phyloP scores from a whole-genome alignment of 768 basidiomycete species.

The Lactarius sanguifluus region DNA sequence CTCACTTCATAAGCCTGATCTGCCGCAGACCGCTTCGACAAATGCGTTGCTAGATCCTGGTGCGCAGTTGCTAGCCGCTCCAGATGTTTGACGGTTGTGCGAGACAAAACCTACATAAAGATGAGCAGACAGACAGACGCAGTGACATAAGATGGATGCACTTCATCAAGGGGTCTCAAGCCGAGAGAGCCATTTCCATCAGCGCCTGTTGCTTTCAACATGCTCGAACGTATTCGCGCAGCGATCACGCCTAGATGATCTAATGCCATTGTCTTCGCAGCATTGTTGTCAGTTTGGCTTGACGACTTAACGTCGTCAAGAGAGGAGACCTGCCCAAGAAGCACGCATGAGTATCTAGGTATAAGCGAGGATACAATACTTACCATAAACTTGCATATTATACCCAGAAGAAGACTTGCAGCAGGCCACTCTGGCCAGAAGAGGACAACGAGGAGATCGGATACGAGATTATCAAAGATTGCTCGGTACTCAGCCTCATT shows the following conservation, averaged over 20 bases:
- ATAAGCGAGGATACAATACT: conserved; percentile 24
- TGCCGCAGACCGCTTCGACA: conserved; percentile 68
- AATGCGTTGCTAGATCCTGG: conserved; percentile 61
- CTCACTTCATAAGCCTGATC: conserved; percentile 81
- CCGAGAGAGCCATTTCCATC: conserved; percentile 38
- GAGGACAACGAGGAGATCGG: conserved; percentile 82
- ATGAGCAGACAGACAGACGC: conserved; percentile 11
- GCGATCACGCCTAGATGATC: conserved; percentile 96
- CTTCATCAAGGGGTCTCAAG: conserved; percentile 72
- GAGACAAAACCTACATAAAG: conserved; percentile 50
- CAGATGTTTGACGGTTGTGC: conserved; percentile 50
- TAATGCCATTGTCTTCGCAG: conserved; percentile 83
- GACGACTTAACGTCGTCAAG: conserved; percentile 79
- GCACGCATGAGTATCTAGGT: background rate
- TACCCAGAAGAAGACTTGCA: conserved; percentile 74
- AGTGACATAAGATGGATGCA: conserved; percentile 34
- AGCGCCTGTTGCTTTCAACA: conserved; percentile 42
- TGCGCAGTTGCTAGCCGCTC: conserved; percentile 62
- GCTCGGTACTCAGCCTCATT: conserved; percentile 93
- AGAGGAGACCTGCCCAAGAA: conserved; percentile 61
- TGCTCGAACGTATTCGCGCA: conserved; percentile 67
- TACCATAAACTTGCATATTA: conserved; percentile 87
- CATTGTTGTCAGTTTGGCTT: conserved; percentile 68
- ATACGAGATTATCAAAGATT: conserved; percentile 89
- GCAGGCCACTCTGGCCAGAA: conserved; percentile 99